Evolutionary conservation across 441 rosid genomes (phyloP), one percentile per base, ranked within the genome.

Genomic region (Brassica hybrid): DNA sequence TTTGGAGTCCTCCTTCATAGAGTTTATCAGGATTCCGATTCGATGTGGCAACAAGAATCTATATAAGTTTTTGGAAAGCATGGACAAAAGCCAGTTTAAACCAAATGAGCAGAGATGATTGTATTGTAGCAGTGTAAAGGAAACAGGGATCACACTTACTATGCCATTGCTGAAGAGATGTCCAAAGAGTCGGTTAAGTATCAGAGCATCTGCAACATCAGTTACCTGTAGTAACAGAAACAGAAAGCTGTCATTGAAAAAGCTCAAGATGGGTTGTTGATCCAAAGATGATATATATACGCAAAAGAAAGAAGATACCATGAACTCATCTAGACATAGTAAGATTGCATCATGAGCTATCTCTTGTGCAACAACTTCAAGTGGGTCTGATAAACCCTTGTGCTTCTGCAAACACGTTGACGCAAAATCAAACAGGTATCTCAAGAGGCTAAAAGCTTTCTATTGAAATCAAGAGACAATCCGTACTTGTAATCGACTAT

Each of bases 361-460:
- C 88, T 96, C 99, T 73, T 90, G 93, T 2, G 97, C 99, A 59
- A 96, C 97, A 78, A 96, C 94, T 92, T 96, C 99, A 50, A 96
- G 98, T 13, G 99, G 99, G 84, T 96, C 99, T 43, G 96, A 77
- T 72, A 96, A 90, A 76, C 99, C 97, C 82, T 74, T 94, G 80
- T 96, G 99, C 75, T 75, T 96, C 99, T 96, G 92, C 85, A 81
- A 57, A 79, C 50, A 73, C 73, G 54, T 72, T 67, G 72, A 71
- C 57, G 65, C 19, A 10, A n/a, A 60, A 32, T 41, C 65, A 70
- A 71, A 58, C 14, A 3, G 63, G 10, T 54, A 25, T 25, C 75
- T 25, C 38, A 38, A 70, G 48, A 69, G 64, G 69, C 52, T 45
- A 75, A 43, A 27, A 1, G 67, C 63, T 59, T 25, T 74, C 23